Base-by-base conservation (phyloP, 768 basidiomycete species). In the Tremella yokohamensis region DNA sequence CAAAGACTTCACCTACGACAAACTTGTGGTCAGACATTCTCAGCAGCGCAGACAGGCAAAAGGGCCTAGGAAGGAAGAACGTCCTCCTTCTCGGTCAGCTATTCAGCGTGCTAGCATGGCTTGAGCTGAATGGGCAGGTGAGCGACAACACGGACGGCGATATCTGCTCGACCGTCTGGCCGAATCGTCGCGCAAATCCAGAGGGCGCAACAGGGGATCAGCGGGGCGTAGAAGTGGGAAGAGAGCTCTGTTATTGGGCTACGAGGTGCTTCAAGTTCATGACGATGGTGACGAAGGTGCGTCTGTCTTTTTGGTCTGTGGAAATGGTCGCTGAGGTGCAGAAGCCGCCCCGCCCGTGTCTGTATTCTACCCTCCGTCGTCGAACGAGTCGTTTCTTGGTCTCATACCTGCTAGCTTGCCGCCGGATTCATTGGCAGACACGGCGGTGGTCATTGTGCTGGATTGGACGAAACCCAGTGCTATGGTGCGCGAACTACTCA, bases 401-500 rank as follows among this genome's bases (percentile, higher is more conserved):
- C 76, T 94, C 26, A 66, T 94, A 0, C 89, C 90, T 0, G 84
- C 86, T 58, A 89, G 90, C 63, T 76, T 92, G 22, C 88, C 89
- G 1, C 86, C 90, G 1, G 58, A 62, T 3, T 66, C 70, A 9
- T 12, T 22, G 40, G 39, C 75, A 67, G 73, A 76, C 56, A 75
- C 76, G 8, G 70, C 68, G 12, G 84, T 91, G 45, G 78, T 96
- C 69, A 87, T 98, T 65, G 84, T 86, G 0, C 79, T 99, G 9
- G 94, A 99, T 75, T 99, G 96, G 94, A 94, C 91, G 65, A 83
- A 83, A 63, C 94, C 94, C 0, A 93, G 90, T 85, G 83, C 85
- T 1, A 98, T 98, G 74, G 79, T 72, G 1, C 84, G 87, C 13
- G 87, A 97, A 68, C 78, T 99, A 9, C 80, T 88, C 60, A 82